Conservation (phyloP, 1,284 basidiomycete species). For the Ceratobasidium theobromae region DNA sequence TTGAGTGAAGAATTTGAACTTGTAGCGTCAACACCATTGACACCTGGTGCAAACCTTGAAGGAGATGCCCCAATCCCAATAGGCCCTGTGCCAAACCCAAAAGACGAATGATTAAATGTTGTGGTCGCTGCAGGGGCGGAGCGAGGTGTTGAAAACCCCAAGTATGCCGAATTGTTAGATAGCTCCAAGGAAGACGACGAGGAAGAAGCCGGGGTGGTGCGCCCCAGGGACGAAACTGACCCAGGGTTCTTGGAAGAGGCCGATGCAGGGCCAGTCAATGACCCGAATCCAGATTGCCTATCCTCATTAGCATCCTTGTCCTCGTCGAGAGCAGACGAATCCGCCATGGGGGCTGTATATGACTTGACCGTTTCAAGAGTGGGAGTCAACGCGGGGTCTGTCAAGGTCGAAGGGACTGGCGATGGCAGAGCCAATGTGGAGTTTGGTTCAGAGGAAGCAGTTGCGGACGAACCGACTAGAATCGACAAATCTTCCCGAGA, state of each 20-base stretch:
- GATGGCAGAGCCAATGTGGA: background rate
- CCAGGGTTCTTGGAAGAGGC: background rate
- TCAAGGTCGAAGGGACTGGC: background rate
- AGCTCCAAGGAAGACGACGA: background rate
- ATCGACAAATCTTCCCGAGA: constrained; percentile 3
- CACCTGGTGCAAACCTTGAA: background rate
- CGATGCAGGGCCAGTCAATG: background rate
- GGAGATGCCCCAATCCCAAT: no score
- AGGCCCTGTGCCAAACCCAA: no score
- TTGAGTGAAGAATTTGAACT: constrained; percentile 15
- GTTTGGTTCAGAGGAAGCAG: no score
- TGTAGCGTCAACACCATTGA: background rate
- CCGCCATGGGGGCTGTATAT: background rate
- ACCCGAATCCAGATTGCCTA: background rate
- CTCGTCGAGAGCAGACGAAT: no score
- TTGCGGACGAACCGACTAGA: no score
- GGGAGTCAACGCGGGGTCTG: constrained; percentile 3
- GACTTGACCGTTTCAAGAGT: background rate
- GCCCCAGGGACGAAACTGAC: background rate
- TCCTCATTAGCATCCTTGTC: no score
- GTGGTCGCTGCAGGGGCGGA: background rate
- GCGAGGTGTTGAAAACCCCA: no score
- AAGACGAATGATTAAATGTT: background rate
- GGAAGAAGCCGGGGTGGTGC: no score
- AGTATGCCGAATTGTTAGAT: no score